Evolutionary conservation across 306 rosid species (phyloP), one percentile per base, ranked within the genome.

Genomic region (Lotus japonicus): DNA sequence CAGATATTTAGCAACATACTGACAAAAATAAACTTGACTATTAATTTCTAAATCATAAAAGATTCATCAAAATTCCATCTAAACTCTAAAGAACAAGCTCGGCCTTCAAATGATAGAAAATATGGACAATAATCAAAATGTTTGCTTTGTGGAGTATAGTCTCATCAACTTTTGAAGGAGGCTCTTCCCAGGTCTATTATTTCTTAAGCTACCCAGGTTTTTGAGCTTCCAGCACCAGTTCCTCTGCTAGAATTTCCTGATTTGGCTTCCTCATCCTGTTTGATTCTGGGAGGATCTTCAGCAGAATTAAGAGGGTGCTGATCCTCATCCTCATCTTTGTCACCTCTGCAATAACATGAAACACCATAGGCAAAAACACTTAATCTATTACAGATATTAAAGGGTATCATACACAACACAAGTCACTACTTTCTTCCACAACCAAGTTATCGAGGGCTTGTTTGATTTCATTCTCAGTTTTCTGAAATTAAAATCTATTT

Each of bases 311-410:
- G 81, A 46, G 56, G 65, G 9, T n/a, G 54, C 53, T 45, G 82
- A 62, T 68, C 55, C 48, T 56, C 83, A 65, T 72, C 66, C 74
- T 76, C 88, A 11, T 80, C 85, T 68, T 64, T 86, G 42, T 89
- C 83, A 52, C 91, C 89, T 75, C 98, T 92, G 83, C 83, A 66
- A 43, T 71, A 59, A 14, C 69, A 64, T 62, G 13, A 26, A 58
- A 71, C 59, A 43, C 42, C 53, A 48, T 5, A 13, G 19, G 42
- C 3, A 66, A 39, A 77, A 49, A 9, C 6, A 51, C 10, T 45
- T 38, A 28, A 50, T 52, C 43, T 39, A 60, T 54, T n/a, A 18
- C 45, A 66, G 35, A 77, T 35, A 44, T 41, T 49, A 46, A 38
- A 53, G 11, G 58, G 54, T 11, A 63, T 12, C 12, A 4, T 39